These are phyloP conservation scores for Nicotiana sylvestris DNA, from an alignment of 257 asterid genomes.

Conservation along the genomic window DNA sequence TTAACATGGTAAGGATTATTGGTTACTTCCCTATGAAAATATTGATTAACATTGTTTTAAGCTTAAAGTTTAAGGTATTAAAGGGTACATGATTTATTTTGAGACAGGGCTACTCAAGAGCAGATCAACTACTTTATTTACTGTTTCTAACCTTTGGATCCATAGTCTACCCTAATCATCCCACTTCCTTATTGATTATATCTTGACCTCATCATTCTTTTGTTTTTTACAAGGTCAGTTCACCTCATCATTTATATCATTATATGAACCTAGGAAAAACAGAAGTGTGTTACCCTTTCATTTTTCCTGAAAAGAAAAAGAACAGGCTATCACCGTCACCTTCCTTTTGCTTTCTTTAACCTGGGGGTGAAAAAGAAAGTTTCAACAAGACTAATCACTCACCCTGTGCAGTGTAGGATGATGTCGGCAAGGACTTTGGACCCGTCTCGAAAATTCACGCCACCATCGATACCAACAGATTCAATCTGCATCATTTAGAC, in stretches of 20 bases:
- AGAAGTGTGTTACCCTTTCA: neutral
- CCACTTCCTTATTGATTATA: neutral
- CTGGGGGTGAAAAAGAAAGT: neutral
- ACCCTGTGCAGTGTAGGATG: constrained; percentile 98
- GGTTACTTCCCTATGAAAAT: neutral
- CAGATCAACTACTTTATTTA: constrained; percentile 5
- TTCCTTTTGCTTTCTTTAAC: neutral
- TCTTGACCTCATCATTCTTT: neutral
- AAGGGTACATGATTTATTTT: neutral
- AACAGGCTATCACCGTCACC: neutral
- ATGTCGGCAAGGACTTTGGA: constrained; percentile 42
- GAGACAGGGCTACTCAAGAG: neutral
- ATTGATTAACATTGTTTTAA: neutral
- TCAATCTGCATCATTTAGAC: constrained; percentile 45
- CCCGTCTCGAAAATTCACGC: constrained; percentile 65
- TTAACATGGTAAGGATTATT: neutral
- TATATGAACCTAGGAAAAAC: neutral
- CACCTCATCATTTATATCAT: neutral
- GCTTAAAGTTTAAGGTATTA: neutral
- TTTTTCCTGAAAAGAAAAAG: neutral
- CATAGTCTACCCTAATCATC: neutral
- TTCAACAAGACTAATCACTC: constrained; percentile 16
- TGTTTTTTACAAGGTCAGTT: neutral
- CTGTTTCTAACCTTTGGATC: neutral
- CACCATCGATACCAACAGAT: constrained; percentile 50